Conservation (phyloP, 2,329 filamentous ascomycete genomes). For the Trichoderma sp. region DNA sequence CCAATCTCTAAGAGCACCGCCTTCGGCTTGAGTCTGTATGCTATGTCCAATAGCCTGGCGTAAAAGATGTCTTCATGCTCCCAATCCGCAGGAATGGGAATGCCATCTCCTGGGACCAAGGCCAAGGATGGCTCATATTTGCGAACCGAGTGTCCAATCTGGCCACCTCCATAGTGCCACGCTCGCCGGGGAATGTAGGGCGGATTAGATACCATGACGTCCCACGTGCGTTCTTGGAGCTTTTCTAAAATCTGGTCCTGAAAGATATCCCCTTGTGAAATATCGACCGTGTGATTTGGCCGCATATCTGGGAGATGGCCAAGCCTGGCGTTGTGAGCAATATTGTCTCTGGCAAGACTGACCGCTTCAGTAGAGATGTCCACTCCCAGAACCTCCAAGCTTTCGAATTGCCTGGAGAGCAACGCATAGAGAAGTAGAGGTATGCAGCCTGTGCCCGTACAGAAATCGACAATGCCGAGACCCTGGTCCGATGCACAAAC, state of each 20-base stretch:
- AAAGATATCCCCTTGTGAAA: conserved; percentile 56
- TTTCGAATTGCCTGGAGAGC: conserved; percentile 48
- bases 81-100: conserved; percentile 40
- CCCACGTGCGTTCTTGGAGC: conserved; percentile 42
- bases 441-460: conserved; percentile 90
- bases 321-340: conserved; percentile 50
- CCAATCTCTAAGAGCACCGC: conserved; percentile 72
- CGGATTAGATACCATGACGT: conserved; percentile 84
- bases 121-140: conserved; percentile 80
- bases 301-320: conserved; percentile 33
- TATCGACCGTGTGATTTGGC: conserved; percentile 42
- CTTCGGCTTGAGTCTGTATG: conserved; percentile 51
- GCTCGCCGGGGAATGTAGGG: conserved; percentile 75
- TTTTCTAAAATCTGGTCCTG: conserved; percentile 42
- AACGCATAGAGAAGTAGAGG: conserved; percentile 72
- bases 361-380: conserved; percentile 73
- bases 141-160: conserved; percentile 72
- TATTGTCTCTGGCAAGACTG: conserved; percentile 65
- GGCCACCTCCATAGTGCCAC: conserved; percentile 45
- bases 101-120: conserved; percentile 59
- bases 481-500: conserved; percentile 29
- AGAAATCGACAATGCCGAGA: conserved; percentile 77
- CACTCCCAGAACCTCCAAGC: conserved; percentile 63
- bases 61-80: conserved; percentile 65
- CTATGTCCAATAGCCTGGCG: conserved; percentile 61